Base-by-base conservation (phyloP, 768 basidiomycete species). In the Tricholoma bakamatsutake region DNA sequence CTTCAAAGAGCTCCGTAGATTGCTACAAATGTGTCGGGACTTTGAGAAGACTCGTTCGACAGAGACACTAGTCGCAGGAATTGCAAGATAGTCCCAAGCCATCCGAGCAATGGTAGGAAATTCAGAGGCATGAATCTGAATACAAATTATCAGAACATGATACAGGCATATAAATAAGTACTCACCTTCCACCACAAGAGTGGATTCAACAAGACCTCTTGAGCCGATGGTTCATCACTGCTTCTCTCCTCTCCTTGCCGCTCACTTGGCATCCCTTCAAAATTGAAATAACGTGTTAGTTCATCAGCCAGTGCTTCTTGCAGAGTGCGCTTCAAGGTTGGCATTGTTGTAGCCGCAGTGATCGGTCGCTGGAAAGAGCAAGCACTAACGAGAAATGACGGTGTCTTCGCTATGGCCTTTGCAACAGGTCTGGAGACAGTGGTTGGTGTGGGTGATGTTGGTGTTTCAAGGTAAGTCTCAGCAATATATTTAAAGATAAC, bases 61-160 rank as follows among this genome's bases (percentile, higher is more conserved):
- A 5, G 67, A 59, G 4, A 66, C 61, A 34, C 60, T 61, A 8
- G 66, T 58, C 8, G 54, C 66, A 7, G 65, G 65, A 34, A 67
- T 64, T 7, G 66, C 24, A 24, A 24, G 21, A 24, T 24, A 24
- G 21, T 24, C 21, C 21, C 21, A 3, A 24, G 21, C 21, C 21
- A 50, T 50, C 24, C 17, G 49, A 50, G 49, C 49, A n/a, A 50
- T 8, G 17, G 27, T 50, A 9, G 24, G 49, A 30, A 50, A 50
- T 24, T 33, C 24, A 33, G 49, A 50, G 12, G 49, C 49, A 33
- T 50, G 21, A 12, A 10, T 33, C 49, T 50, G 21, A 50, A 27
- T 10, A 45, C 15, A 45, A n/a, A 27, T 24, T 24, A 24, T 24
- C 21, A 24, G 21, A 24, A 24, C 21, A 24, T 24, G 21, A 24